Evolutionary conservation across 179 eudicot genomes (phyloP), one percentile per base, ranked within the genome.

Genomic region (Beta macrorhiza): DNA sequence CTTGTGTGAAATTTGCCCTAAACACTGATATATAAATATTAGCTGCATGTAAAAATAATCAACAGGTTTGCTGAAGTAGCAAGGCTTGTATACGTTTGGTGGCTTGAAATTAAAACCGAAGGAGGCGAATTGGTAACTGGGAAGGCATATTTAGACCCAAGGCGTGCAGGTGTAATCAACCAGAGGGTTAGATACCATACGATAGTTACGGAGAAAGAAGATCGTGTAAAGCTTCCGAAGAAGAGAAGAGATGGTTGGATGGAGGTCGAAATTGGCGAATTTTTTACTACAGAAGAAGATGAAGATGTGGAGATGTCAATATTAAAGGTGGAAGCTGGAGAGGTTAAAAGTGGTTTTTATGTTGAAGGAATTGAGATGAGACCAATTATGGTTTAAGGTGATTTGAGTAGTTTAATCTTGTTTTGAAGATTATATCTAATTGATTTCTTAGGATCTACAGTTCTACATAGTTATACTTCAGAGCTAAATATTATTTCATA

Each of bases 31-130:
- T 25, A 25, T 25, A 25, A 25, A 25, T 25, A 11, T 29, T 17
- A 16, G 19, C 8, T 64, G 25, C 11, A 11, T 14, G 5, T 3
- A 20, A 1, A 71, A 53, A 11, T 29, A 25, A 25, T 25, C 51
- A 75, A 9, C 81, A 91, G 93, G 88, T 88, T 91, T 55, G 74
- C 84, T 0, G 91, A 92, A 74, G 91, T 87, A 55, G 92, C 86
- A 5, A 67, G 70, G 72, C 90, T 88, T 25, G 6, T 22, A 12
- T 12, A 7, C 4, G 91, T 82, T 0, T 85, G 87, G 47, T 89
- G 91, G 89, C 83, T 90, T 32, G 89, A 90, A 61, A 82, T 90
- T 20, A 77, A 53, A 53, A 63, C 52, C 59, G 22, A 76, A 0
- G 77, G 83, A 45, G 85, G 85, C 62, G 59, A 76, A 82, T 11